Conservation (phyloP, 257 asterid genomes). For the Solanum lignicaule region DNA sequence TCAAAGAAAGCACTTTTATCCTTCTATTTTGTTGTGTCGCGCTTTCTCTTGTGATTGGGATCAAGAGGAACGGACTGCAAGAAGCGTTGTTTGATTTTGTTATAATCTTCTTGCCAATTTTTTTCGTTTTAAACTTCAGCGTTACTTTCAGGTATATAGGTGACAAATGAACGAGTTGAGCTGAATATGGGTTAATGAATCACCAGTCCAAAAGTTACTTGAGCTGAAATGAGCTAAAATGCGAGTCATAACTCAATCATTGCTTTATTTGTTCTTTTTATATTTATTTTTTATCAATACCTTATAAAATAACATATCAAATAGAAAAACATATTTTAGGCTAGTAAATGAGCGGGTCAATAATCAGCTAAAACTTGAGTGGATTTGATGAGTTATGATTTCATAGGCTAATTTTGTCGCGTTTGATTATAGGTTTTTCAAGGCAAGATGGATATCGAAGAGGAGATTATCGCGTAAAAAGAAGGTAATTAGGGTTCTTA, state of each 20-base stretch:
- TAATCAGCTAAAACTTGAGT: neutral
- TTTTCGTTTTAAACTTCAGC: constrained; percentile 5
- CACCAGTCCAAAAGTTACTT: neutral
- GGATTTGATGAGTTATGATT: neutral
- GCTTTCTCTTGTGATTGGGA: constrained; percentile 23
- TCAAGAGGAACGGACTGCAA: constrained; percentile 14
- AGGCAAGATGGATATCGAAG: neutral
- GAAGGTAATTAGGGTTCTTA: constrained; percentile 2
- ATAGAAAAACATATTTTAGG: neutral
- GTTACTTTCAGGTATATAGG: neutral
- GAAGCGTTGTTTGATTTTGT: constrained; percentile 14
- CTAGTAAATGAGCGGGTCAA: neutral
- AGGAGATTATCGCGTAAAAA: constrained; percentile 1
- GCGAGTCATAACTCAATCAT: neutral
- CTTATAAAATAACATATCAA: neutral
- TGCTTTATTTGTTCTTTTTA: neutral
- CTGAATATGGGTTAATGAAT: neutral
- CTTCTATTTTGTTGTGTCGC: constrained; percentile 26
- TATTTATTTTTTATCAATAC: neutral
- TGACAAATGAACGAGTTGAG: neutral
- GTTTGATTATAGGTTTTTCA: constrained; percentile 2
- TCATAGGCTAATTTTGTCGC: neutral
- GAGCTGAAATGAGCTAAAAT: neutral
- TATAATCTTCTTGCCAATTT: constrained; percentile 6
- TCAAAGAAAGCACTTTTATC: constrained; percentile 15